Evolutionary conservation across 169 alveolate species (phyloP), one percentile per base, ranked within the genome.

Genomic region (Plasmodium gaboni): DNA sequence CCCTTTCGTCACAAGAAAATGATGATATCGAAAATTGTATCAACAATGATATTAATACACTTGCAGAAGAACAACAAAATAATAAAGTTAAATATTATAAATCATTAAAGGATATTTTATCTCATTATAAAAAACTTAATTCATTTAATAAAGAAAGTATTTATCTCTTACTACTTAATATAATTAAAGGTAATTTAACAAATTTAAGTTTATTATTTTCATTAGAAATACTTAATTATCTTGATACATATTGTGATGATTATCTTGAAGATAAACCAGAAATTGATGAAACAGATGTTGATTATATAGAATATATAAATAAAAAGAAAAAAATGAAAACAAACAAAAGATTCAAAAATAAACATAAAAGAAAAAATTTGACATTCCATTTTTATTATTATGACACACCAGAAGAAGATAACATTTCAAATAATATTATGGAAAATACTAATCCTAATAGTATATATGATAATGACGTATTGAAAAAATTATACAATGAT

Each of bases 191-290:
- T 0, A 68, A 83, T n/a, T 83, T 83, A 50, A 67, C 71, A 24
- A 83, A 83, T 61, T 61, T 83, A 50, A 83, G 91, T 57, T 61
- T 83, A 38, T 71, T 83, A 83, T 83, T 83, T 83, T 55, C 91
- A 2, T n/a, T 83, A 26, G 91, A 83, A 28, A 68, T 83, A n/a
- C 68, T 68, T 32, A 83, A 83, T 22, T 83, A 83, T 61, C 71
- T 83, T 19, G 73, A 83, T 53, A 71, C 55, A 28, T 57, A 83
- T 53, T 83, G 91, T 68, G 85, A 67, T 46, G 83, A 83, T 12
- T 26, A 68, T 17, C 1, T 38, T 5, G 10, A 38, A 38, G 50
- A 51, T 12, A 1, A 19, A n/a, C 26, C 42, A 13, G 80, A 74
- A 42, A 44, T n/a, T 32, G 74, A 44, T 42, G 74, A 46, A 68